Percentiles rank a stretch among this genome's conserved stretches.
Evolutionary conservation across 208 protist genomes (phyloP).

Genomic region (Leishmania tarentolae): DNA sequence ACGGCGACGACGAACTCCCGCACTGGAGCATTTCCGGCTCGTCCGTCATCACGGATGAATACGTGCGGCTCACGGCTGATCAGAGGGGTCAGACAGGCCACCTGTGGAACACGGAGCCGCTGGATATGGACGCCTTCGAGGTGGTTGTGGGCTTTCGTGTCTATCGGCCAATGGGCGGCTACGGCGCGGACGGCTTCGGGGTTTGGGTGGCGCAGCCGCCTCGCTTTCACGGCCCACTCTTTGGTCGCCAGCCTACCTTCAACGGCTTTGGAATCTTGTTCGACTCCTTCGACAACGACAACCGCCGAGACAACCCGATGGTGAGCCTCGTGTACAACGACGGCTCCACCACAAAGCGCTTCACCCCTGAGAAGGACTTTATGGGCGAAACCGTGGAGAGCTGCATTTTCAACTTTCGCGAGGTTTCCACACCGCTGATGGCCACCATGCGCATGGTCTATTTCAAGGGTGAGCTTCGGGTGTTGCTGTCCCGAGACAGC

Average conservation of each 20-base stretch:
- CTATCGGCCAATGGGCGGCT: constrained; percentile 22
- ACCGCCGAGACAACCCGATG: constrained; percentile 73
- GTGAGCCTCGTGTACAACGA: constrained; percentile 69
- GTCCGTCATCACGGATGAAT: constrained; percentile 83
- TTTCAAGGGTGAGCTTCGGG: constrained; percentile 33
- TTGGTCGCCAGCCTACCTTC: constrained; percentile 68
- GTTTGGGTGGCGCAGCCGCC: constrained; percentile 71
- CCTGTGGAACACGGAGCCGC: constrained; percentile 79
- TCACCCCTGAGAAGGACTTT: constrained; percentile 64
- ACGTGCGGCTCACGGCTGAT: constrained; percentile 82
- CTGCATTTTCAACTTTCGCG: constrained; percentile 68
- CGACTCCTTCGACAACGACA: constrained; percentile 92
- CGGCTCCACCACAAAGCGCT: constrained; percentile 28
- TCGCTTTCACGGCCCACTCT: constrained; percentile 50
- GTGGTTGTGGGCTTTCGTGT: constrained; percentile 82
- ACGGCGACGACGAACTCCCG: constrained; percentile 72
- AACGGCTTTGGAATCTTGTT: constrained; percentile 84
- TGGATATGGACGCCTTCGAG: constrained; percentile 84
- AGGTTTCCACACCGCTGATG: constrained; percentile 23
- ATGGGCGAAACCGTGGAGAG: constrained; percentile 40
- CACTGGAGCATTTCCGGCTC: constrained; percentile 75
- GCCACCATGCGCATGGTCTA: constrained; percentile 65
- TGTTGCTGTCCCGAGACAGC: constrained; percentile 52
- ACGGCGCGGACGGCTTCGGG: constrained; percentile 77
- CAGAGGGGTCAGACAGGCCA: constrained; percentile 46